Evolutionary conservation across 345 rosid species (phyloP), one percentile per base, ranked within the genome.

Genomic region (Draba incana): DNA sequence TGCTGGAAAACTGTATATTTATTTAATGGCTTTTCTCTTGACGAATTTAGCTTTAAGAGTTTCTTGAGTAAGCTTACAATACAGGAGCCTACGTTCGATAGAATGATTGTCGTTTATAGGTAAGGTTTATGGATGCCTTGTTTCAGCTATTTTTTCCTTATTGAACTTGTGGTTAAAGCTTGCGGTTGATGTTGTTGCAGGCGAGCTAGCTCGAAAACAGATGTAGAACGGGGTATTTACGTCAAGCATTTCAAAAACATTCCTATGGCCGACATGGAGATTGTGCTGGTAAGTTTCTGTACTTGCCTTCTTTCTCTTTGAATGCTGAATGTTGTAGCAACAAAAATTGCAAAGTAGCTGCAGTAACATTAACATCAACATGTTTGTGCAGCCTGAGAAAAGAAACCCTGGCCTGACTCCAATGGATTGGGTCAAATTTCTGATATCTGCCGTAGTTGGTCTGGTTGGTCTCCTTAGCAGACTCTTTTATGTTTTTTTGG

Each of bases 261-360:
- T 62, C 99, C 99, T 47, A 94, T 94, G 99, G 99, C 99, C 20
- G 99, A 94, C 81, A 68, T 89, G 92, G 99, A 94, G 74, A 89
- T 94, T 69, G 99, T 94, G 70, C 99, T 94, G 66, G 99, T 94
- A 81, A 85, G 88, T 78, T 66, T 66, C 63, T 64, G 38, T n/a
- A 71, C 71, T 68, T 51, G 68, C 27, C 60, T 12, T 70, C n/a
- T 72, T 52, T 75, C 27, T 25, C 46, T 14, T 51, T 57, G 54
- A 53, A 56, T 53, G 20, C 43, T 74, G 41, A 50, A 38, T 48
- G 64, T 42, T 47, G 33, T 30, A 30, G 47, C 13, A 57, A 69
- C 25, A 63, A 28, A 24, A 4, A 0, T 6, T 6, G 31, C 12
- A 23, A 25, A 33, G 15, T 9, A 24, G 23, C 25, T 45, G 68